phyloP scores from a whole-genome alignment of 2,329 filamentous ascomycete species.

The Colletotrichum noveboracense region DNA sequence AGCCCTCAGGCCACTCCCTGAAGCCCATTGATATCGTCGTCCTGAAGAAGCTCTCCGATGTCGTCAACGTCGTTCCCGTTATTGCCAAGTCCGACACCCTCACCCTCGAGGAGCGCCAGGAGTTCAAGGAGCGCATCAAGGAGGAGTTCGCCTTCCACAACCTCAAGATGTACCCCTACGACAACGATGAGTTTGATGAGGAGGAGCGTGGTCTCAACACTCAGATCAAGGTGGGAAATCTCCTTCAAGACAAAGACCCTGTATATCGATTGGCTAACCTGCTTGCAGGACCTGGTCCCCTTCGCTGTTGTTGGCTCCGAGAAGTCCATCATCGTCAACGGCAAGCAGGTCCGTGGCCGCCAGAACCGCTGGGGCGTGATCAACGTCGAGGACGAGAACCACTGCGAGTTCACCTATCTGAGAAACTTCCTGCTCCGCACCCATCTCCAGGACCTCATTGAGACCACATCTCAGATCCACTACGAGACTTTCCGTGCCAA shows the following conservation, averaged over 20 bases:
- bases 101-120: constrained; percentile 91
- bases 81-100: constrained; percentile 98
- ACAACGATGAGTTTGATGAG: constrained; percentile 98
- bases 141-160: constrained; percentile 99
- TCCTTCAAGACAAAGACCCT: not conserved
- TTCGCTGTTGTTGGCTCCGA: constrained; percentile 98
- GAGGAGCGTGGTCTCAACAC: constrained; percentile 94
- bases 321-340: constrained; percentile 96
- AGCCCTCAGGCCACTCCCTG: constrained; percentile 95
- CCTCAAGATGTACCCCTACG: constrained; percentile 99
- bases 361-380: constrained; percentile 99
- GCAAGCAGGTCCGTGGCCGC: constrained; percentile 95
- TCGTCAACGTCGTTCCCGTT: constrained; percentile 98
- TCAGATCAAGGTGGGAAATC: constrained; percentile 82
- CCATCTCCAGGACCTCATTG: constrained; percentile 97
- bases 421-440: constrained; percentile 98
- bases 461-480: constrained; percentile 99
- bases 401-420: constrained; percentile 99
- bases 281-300: constrained; percentile 80
- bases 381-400: constrained; percentile 98
- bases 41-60: constrained; percentile 98
- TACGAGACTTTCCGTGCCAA: constrained; percentile 99
- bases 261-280: constrained; percentile 36
- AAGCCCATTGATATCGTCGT: constrained; percentile 99
- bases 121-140: constrained; percentile 99